Base-by-base conservation (phyloP, 306 rosid species). In the Myrica gale region DNA sequence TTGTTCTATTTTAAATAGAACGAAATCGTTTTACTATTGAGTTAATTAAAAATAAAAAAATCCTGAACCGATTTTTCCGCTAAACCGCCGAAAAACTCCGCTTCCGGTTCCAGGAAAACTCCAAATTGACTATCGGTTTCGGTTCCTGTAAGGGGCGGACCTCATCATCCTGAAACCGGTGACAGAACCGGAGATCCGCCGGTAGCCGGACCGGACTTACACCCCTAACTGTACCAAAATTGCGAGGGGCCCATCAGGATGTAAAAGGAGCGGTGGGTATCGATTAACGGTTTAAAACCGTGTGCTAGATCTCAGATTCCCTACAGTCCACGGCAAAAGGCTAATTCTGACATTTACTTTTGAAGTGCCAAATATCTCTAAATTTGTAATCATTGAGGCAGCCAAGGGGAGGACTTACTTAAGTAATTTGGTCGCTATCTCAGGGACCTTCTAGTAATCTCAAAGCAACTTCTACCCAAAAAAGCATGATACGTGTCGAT, bases 371-470 rank as follows among this genome's bases (percentile, higher is more conserved):
- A 68, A 44, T 83, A 57, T 72, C 86, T 79, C 8, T 32, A 32
- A 32, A 32, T 32, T 23, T 23, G 0, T 52, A 79, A 76, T 79
- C 81, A 76, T 76, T 79, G 83, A 52, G 53, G 13, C 42, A 10
- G 41, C 3, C 37, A 2, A 32, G 37, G 37, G 2, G 37, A 26
- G 37, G 76, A 65, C 77, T 74, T 74, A 15, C 74, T 78, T 79
- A 71, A 19, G 83, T 75, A 83, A 83, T 63, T 82, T 78, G 72
- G 62, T 23, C 12, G 2, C 78, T 11, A 10, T 6, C 46, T 12
- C 5, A 66, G 60, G 83, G 78, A 44, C 72, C 53, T 83, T 71
- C 71, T 75, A 56, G 83, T 79, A 71, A 75, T 60, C 44, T 42
- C n/a, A 0, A 0, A 0, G 7, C 4, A 51, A 7, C 71, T 65